phyloP scores from a whole-genome alignment of 768 basidiomycete genomes.

The Hydnum rufescens region DNA sequence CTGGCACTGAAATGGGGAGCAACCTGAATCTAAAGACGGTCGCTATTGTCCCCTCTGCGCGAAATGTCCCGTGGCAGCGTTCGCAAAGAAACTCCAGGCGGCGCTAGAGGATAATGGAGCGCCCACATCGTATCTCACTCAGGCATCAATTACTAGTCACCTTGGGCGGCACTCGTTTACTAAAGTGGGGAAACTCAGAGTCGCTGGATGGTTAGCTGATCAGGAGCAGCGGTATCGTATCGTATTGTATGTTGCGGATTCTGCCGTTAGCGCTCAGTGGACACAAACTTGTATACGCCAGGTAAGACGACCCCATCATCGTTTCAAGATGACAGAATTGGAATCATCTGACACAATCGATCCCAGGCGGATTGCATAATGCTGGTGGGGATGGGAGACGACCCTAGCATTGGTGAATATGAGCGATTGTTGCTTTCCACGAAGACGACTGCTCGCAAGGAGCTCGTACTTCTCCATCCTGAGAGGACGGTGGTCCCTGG shows the following conservation, averaged over 20 bases:
- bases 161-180: slow-evolving; percentile 92
- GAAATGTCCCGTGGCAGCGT: slow-evolving; percentile 79
- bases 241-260: slow-evolving; percentile 91
- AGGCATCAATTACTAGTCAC: slow-evolving; percentile 78
- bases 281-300: slow-evolving; percentile 96
- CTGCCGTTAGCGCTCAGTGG: slow-evolving; percentile 88
- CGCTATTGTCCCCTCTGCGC: slow-evolving; percentile 71
- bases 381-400: slow-evolving; percentile 87
- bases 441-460: slow-evolving; percentile 97
- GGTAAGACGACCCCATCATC: slow-evolving; percentile 29
- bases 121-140: slow-evolving; percentile 79
- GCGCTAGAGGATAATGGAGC: slow-evolving; percentile 90
- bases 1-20: slow-evolving; percentile 37
- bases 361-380: slow-evolving; percentile 76
- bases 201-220: slow-evolving; percentile 85
- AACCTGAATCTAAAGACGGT: slow-evolving; percentile 89
- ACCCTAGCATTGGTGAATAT: slow-evolving; percentile 74
- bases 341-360: neutral
- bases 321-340: neutral
- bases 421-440: slow-evolving; percentile 82
- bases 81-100: slow-evolving; percentile 70
- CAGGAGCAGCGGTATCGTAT: slow-evolving; percentile 85
- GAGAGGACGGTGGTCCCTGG: slow-evolving; percentile 77
- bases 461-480: slow-evolving; percentile 82
- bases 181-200: slow-evolving; percentile 91